Conservation (phyloP, 805 yeast species). For the Ogataea pini region DNA sequence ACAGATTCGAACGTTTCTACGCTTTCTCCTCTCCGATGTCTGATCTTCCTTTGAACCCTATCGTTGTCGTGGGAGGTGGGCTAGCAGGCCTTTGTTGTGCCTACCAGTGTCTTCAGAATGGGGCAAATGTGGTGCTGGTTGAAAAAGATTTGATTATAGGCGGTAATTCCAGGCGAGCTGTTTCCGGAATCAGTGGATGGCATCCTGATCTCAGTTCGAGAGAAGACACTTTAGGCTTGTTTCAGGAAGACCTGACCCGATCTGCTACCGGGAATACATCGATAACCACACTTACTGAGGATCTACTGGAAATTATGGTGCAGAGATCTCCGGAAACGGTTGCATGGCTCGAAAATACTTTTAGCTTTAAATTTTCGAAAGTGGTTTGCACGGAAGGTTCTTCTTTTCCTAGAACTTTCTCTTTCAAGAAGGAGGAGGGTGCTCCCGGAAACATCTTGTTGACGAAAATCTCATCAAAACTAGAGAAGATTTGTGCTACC, state of each 20-base stretch:
- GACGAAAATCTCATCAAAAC: slow-evolving; percentile 46
- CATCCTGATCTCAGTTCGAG: slow-evolving; percentile 44
- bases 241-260: slow-evolving; percentile 61
- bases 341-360: slow-evolving; percentile 69
- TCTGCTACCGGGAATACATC: slow-evolving; percentile 43
- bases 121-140: slow-evolving; percentile 53
- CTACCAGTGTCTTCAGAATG: slow-evolving; percentile 44
- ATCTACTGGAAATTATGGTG: slow-evolving; percentile 42
- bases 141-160: slow-evolving; percentile 60
- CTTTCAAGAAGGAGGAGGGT: slow-evolving; percentile 20
- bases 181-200: slow-evolving; percentile 70
- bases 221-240: slow-evolving; percentile 63
- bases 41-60: slow-evolving; percentile 31
- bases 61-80: slow-evolving; percentile 65
- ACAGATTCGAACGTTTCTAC: no score
- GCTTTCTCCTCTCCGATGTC: neutral
- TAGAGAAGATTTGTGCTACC: slow-evolving; percentile 37
- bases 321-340: slow-evolving; percentile 64
- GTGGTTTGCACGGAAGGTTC: slow-evolving; percentile 14
- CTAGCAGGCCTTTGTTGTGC: slow-evolving; percentile 65
- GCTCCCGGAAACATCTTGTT: slow-evolving; percentile 66
- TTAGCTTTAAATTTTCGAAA: slow-evolving; percentile 46
- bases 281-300: slow-evolving; percentile 35
- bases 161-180: slow-evolving; percentile 63
- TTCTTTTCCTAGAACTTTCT: slow-evolving; percentile 15